Base-by-base conservation (phyloP, 371 early-diverging fungal species). In the Circinella umbellata region DNA sequence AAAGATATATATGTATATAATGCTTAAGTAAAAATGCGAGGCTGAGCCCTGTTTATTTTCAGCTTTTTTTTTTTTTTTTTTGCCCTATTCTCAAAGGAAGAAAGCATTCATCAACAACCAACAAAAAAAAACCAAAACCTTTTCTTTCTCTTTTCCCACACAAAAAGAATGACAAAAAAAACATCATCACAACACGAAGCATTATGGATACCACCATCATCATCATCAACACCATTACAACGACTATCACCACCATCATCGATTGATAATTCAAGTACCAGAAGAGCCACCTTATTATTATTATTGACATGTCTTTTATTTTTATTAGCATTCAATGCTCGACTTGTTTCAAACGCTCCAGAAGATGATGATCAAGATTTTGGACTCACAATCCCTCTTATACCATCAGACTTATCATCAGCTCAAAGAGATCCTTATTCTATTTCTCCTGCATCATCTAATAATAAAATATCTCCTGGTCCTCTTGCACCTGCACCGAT, bases 121-220 rank as follows among this genome's bases (percentile, higher is more conserved):
- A 27, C 27, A 27, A 27, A 27, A 27, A 27, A 27, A 27, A 27
- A n/a, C n/a, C 27, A 2, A 18, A 8, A 18, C 54, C 54, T 54
- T n/a, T 11, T 54, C 18, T 54, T n/a, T 57, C 14, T 1, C 18
- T n/a, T 57, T 57, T 57, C 57, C 57, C 57, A 57, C 57, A 57
- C 57, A 57, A 57, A 57, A 57, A 11, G 35, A 57, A 57, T 57
- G 57, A 34, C 57, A 27, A 57, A 57, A 57, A 57, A 51, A 51
- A 9, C 47, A 47, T 51, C 51, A 51, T n/a, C 51, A 57, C 57
- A 20, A 14, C 57, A 57, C 14, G 57, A 57, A 34, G 35, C 57
- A 34, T 57, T 57, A 57, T 57, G 57, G 57, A 57, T 57, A 57
- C 27, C 10, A 34, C 27, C 18, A 27, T 34, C 5, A 34, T 27